A percentile compares a stretch with the other conserved stretches of the same genome.
Conservation (phyloP, 2,329 filamentous ascomycete genomes). For the Beauveria rudraprayagi region DNA sequence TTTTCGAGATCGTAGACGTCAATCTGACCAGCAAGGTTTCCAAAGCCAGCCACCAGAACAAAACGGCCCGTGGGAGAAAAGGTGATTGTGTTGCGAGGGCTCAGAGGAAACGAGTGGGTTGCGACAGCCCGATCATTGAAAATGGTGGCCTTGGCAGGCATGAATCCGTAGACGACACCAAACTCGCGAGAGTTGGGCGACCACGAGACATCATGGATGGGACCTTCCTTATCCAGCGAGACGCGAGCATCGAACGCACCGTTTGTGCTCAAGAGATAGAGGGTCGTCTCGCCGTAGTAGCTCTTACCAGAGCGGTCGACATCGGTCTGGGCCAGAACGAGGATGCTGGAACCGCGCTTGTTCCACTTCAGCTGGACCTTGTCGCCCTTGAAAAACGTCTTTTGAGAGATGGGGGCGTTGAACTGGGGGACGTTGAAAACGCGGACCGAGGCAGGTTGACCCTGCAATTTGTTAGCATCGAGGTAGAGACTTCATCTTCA, state of each 20-base stretch:
- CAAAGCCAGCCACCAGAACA: constrained; percentile 89
- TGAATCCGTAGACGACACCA: constrained; percentile 93
- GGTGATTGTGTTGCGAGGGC: constrained; percentile 85
- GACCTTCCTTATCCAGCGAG: constrained; percentile 89
- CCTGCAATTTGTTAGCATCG: constrained; percentile 41
- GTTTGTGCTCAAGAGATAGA: constrained; percentile 88
- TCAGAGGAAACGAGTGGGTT: constrained; percentile 78
- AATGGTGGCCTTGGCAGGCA: constrained; percentile 98
- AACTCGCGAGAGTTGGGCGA: constrained; percentile 97
- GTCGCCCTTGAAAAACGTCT: constrained; percentile 99
- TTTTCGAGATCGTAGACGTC: constrained; percentile 95
- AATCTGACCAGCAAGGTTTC: constrained; percentile 94
- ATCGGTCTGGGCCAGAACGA: constrained; percentile 94
- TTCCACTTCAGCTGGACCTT: constrained; percentile 99
- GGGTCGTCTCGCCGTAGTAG: constrained; percentile 96
- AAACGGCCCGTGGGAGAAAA: constrained; percentile 94
- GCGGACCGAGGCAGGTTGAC: constrained; percentile 87
- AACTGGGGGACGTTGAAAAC: constrained; percentile 92
- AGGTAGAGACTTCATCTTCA: not conserved
- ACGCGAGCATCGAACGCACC: constrained; percentile 90
- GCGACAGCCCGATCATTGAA: constrained; percentile 84
- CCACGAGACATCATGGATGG: constrained; percentile 98
- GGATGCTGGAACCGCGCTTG: constrained; percentile 76
- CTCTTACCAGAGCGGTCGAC: constrained; percentile 98
- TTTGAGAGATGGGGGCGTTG: constrained; percentile 75